phyloP scores from a whole-genome alignment of 106 monocot genomes.

The Hemerocallis citrina region DNA sequence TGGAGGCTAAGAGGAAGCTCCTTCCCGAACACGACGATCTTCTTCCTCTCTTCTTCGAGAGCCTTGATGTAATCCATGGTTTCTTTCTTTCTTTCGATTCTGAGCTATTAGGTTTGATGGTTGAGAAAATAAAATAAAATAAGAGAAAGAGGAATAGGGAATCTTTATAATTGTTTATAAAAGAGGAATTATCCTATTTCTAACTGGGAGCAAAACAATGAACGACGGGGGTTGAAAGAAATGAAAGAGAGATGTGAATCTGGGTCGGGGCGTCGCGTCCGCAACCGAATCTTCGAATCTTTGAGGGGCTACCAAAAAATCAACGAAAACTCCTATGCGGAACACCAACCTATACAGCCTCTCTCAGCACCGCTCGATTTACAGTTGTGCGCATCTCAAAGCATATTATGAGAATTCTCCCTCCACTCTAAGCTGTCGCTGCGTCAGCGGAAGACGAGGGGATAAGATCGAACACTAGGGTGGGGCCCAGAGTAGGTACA shows the following conservation, averaged over 20 bases:
- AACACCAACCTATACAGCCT: no score
- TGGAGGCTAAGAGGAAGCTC: conserved; percentile 56
- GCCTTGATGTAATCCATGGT: conserved; percentile 28
- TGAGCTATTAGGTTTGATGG: not conserved
- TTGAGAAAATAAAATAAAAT: not conserved
- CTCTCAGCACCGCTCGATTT: no score
- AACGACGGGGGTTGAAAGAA: not conserved
- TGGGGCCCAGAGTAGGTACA: no score
- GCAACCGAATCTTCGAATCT: conserved; percentile 19
- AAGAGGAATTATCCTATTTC: no score
- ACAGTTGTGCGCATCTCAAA: no score
- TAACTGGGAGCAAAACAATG: not conserved
- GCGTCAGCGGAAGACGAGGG: conserved; percentile 20
- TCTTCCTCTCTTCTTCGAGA: conserved; percentile 60
- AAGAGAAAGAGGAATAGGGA: not conserved
- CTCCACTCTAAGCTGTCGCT: conserved; percentile 1
- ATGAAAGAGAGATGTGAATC: conserved; percentile 11
- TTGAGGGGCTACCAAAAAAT: no score
- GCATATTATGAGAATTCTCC: conserved; percentile 33
- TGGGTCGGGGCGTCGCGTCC: conserved; percentile 60
- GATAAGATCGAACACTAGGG: conserved; percentile 16
- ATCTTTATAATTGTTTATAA: not conserved
- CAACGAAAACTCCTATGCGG: no score
- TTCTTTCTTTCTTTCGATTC: not conserved
- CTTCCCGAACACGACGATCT: conserved; percentile 60